Percentiles rank a stretch among this genome's conserved stretches.
These are phyloP conservation scores for Guyanaporus albipodus DNA, from an alignment of 768 basidiomycete species.

Conservation along the genomic window DNA sequence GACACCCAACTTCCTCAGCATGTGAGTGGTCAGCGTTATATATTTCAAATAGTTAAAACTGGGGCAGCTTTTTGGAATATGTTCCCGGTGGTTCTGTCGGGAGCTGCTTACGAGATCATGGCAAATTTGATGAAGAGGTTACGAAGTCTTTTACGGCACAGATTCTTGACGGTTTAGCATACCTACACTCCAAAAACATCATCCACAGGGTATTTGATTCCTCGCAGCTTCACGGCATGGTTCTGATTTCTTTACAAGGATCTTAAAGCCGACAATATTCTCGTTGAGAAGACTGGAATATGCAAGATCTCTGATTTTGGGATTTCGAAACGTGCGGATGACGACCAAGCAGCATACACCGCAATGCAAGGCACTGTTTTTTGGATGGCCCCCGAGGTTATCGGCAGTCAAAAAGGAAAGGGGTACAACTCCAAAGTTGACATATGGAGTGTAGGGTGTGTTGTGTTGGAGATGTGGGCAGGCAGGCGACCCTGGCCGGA, in stretches of 20 bases:
- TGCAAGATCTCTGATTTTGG: slow-evolving; percentile 99
- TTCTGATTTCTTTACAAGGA: slow-evolving; percentile 51
- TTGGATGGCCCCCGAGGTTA: slow-evolving; percentile 99
- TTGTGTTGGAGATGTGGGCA: slow-evolving; percentile 99
- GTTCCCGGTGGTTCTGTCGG: slow-evolving; percentile 97
- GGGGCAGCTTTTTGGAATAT: slow-evolving; percentile 90
- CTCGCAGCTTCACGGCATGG: not conserved
- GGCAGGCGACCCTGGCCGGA: slow-evolving; percentile 94
- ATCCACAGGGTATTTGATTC: slow-evolving; percentile 71
- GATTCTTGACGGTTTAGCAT: slow-evolving; percentile 87
- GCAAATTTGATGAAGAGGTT: slow-evolving; percentile 88
- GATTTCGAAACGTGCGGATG: slow-evolving; percentile 93
- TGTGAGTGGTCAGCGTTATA: slow-evolving; percentile 51
- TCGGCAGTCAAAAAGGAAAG: slow-evolving; percentile 72
- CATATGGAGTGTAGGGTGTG: slow-evolving; percentile 98
- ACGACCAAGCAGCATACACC: slow-evolving; percentile 78
- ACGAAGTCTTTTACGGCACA: slow-evolving; percentile 91
- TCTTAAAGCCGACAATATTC: slow-evolving; percentile 96
- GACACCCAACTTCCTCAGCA: slow-evolving; percentile 83
- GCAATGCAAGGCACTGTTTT: slow-evolving; percentile 98
- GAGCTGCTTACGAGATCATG: slow-evolving; percentile 84
- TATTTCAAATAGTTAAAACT: slow-evolving; percentile 1
- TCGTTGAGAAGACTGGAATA: slow-evolving; percentile 85
- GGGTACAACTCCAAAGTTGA: slow-evolving; percentile 97
- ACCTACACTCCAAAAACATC: slow-evolving; percentile 88